Conservation (phyloP, 2,329 filamentous ascomycete genomes). For the Aspergillus sp. region DNA sequence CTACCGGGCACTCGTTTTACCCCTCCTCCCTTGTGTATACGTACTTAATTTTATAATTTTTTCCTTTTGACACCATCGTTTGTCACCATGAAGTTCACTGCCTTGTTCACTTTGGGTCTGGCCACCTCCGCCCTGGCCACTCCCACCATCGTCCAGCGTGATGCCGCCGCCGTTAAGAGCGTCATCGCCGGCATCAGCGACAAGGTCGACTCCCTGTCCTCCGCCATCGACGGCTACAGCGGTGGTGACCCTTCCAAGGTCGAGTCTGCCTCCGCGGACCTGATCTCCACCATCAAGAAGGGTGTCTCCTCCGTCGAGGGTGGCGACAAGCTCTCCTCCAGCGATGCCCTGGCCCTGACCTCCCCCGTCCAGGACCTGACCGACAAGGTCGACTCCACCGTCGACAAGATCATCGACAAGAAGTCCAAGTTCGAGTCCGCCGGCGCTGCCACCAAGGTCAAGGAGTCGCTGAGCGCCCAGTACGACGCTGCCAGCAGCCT, state of each 20-base stretch:
- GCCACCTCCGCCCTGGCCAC: constrained; percentile 22
- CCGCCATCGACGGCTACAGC: constrained; percentile 24
- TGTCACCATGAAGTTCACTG: constrained; percentile 25
- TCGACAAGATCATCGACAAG: constrained; percentile 27
- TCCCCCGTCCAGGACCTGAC: constrained; percentile 28
- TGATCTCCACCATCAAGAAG: constrained; percentile 26
- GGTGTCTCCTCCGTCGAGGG: constrained; percentile 26
- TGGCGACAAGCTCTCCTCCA: constrained; percentile 20
- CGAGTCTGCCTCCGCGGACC: constrained; percentile 21
- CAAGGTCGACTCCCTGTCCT: constrained; percentile 21
- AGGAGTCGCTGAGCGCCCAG: constrained; percentile 26
- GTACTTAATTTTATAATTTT: constrained; percentile 9
- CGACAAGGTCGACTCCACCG: constrained; percentile 21
- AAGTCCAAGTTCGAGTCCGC: constrained; percentile 27
- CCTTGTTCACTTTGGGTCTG: constrained; percentile 24
- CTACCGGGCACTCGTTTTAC: constrained; percentile 21
- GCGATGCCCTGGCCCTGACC: constrained; percentile 29
- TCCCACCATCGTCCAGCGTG: constrained; percentile 21
- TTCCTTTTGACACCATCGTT: constrained; percentile 12
- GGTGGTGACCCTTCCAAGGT: constrained; percentile 22
- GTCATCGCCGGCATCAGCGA: constrained; percentile 21
- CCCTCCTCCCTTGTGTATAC: background rate
- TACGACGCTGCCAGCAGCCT: constrained; percentile 27
- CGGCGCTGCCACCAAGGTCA: constrained; percentile 21
- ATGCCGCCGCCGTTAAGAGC: constrained; percentile 15